Conservation (phyloP, 1,139 yeast genomes). For the Saccharomyces pastorianus region DNA sequence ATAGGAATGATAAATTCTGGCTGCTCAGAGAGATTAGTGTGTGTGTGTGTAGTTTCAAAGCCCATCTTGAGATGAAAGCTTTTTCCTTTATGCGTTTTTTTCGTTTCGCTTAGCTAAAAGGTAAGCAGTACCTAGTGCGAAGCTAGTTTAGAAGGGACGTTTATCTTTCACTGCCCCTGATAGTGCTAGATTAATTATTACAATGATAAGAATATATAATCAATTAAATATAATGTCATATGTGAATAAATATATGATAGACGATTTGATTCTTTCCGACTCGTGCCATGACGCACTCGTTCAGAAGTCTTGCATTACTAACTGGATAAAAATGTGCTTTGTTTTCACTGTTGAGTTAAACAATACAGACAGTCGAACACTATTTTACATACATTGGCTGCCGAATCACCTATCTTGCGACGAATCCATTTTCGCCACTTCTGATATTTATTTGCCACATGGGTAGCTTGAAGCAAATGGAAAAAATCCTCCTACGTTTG, state of each 20-base stretch:
- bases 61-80: neutral
- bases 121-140: neutral
- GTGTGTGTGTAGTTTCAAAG: neutral
- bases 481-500: too few relatives aligned
- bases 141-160: neutral
- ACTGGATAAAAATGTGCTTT: too few relatives aligned
- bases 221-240: too few relatives aligned
- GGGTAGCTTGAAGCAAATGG: too few relatives aligned
- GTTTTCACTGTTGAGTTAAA: too few relatives aligned
- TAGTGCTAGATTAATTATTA: too few relatives aligned
- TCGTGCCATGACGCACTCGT: neutral
- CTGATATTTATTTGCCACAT: too few relatives aligned
- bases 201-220: too few relatives aligned
- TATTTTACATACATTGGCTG: too few relatives aligned
- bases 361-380: too few relatives aligned
- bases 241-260: neutral
- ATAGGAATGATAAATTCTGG: neutral
- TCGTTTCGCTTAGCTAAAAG: neutral
- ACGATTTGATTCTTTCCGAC: neutral
- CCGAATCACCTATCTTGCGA: too few relatives aligned
- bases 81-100: neutral
- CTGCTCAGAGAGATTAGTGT: neutral
- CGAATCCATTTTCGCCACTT: too few relatives aligned
- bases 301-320: neutral
- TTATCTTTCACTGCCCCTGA: neutral